Evolutionary conservation across 2,329 filamentous ascomycete species (phyloP), one percentile per base, ranked within the genome.

Genomic region (Epichloe baconii): DNA sequence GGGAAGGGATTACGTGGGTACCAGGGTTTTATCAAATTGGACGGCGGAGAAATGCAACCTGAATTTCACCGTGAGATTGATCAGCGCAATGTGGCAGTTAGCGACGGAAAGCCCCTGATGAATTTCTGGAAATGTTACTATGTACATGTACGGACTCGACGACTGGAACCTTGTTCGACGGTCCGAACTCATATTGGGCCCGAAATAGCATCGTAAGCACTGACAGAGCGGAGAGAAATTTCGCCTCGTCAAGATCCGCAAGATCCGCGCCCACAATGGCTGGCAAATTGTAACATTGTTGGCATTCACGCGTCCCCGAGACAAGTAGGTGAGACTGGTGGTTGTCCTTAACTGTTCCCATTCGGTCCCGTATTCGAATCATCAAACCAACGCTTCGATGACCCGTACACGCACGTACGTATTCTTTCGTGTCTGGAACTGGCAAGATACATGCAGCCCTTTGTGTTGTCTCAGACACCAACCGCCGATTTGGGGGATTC

Each of bases 131-230:
- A 3, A 46, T 17, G 12, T 46, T 5, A 21, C 19, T 3, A 21
- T 21, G 19, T 21, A 21, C 19, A 21, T 21, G 19, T 36, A 21
- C 8, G 12, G 17, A 21, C n/a, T 7, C 19, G 42, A 17, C 42
- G 19, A 12, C n/a, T 11, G 36, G 36, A 38, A 47, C 8, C 36
- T 34, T 31, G 19, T 42, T 37, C 31, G 15, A 15, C 12, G 11
- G 34, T 43, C 40, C 17, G 7, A 31, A 8, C 38, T 47, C 17
- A 11, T 26, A 15, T 12, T 15, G 44, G 17, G 38, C 38, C 38
- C 34, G 41, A 52, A 52, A 45, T 48, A 42, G 46, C 41, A 49
- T 48, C 19, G 10, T 38, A 35, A 44, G 21, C 23, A 26, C 36
- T 36, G 26, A 26, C 26, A 8, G 26, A 8, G 26, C 8, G 23